Conservation (phyloP, 2,329 filamentous ascomycete species). For the Aspergillus ustus region DNA sequence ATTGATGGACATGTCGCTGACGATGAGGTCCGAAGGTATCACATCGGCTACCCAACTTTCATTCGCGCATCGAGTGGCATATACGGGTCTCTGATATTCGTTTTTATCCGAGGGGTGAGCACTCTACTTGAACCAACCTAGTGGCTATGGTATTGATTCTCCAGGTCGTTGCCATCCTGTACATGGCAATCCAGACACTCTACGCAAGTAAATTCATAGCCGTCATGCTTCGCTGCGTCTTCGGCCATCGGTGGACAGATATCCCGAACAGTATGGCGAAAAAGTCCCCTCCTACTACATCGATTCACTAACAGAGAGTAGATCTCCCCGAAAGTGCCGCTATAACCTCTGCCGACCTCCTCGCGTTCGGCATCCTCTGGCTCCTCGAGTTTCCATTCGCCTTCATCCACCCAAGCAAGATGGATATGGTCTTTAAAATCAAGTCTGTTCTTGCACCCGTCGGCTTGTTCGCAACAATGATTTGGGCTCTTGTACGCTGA, state of each 20-base stretch:
- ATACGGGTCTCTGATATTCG: slow-evolving; percentile 1
- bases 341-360: neutral
- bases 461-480: neutral
- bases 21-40: neutral
- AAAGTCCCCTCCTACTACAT: neutral
- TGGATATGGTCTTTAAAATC: neutral
- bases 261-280: neutral
- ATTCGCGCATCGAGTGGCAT: slow-evolving; percentile 3
- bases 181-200: slow-evolving; percentile 4
- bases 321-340: slow-evolving; percentile 3
- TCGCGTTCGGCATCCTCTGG: slow-evolving; percentile 5
- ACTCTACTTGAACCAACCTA: neutral
- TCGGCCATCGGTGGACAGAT: neutral
- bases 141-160: neutral
- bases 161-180: slow-evolving; percentile 4
- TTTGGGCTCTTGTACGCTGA: slow-evolving; percentile 1
- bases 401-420: slow-evolving; percentile 4
- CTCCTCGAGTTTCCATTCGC: slow-evolving; percentile 2
- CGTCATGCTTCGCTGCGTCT: slow-evolving; percentile 1
- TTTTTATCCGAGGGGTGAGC: neutral
- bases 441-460: neutral
- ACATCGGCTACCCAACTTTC: slow-evolving; percentile 2
- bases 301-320: neutral
- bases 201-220: slow-evolving; percentile 1
- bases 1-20: neutral